Evolutionary conservation across 2,329 filamentous ascomycete genomes (phyloP), one percentile per base, ranked within the genome.

Genomic region (Parastagonospora avenae): DNA sequence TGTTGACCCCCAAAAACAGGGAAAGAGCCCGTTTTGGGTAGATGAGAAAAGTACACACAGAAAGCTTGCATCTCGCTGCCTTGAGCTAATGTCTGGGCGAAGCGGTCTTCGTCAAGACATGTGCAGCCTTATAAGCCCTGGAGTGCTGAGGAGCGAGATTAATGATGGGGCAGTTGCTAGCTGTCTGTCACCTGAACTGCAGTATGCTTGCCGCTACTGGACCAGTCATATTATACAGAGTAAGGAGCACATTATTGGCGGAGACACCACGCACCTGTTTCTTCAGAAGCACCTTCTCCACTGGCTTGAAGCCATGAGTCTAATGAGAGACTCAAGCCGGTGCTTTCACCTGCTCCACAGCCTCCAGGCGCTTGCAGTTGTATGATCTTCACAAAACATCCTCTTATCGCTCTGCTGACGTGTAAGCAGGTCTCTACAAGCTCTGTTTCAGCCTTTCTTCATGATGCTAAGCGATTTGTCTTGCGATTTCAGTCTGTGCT

Each of bases 151-250:
- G 16, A 50, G 46, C 8, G 57, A 60, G 32, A 48, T 62, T 2
- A 43, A 53, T 12, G 42, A 59, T 8, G 14, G 10, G 10, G 52
- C 19, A 12, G 37, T 62, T 43, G 39, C 45, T 12, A 46, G 33
- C 24, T 42, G 39, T 40, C 42, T n/a, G n/a, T n/a, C n/a, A n/a
- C n/a, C n/a, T n/a, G n/a, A n/a, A n/a, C n/a, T n/a, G n/a, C n/a
- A n/a, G 60, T 30, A 16, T 50, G 74, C 63, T 3, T 66, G 60
- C 54, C 62, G 60, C 1, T 75, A 77, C 52, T 79, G 74, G 75
- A 1, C 48, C 1, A 27, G 15, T 11, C 39, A 41, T 41, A 12
- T 41, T 7, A 30, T n/a, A 27, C 39, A 29, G 27, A 15, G 39
- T 41, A 7, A 28, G 27, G 9, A n/a, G 16, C 4, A 7, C n/a